These are phyloP conservation scores for Fraxinus albicans DNA, from an alignment of 305 asterid species.

Conservation along the genomic window DNA sequence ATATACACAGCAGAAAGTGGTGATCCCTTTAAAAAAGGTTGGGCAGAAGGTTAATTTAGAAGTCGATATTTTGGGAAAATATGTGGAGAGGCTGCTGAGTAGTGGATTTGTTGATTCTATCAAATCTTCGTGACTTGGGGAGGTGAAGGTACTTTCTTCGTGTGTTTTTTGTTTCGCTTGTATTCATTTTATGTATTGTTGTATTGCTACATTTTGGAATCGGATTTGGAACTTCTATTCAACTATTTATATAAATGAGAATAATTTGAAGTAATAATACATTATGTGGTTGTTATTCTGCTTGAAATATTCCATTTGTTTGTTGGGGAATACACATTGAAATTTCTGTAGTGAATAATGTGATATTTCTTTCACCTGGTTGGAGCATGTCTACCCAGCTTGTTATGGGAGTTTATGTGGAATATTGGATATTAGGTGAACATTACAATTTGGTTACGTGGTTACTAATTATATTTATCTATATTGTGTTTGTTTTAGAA, in stretches of 20 bases:
- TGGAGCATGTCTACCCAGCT: neutral
- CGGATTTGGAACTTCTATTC: neutral
- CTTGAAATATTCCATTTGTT: neutral
- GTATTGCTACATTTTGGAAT: neutral
- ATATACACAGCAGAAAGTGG: slow-evolving; percentile 75
- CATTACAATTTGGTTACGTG: neutral
- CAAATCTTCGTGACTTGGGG: slow-evolving; percentile 33
- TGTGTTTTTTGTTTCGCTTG: slow-evolving; percentile 8
- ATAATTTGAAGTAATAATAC: neutral
- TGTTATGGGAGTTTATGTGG: neutral
- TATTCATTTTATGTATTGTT: neutral
- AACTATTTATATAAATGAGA: neutral
- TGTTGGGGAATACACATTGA: neutral
- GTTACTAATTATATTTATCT: neutral
- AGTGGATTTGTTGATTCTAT: slow-evolving; percentile 59
- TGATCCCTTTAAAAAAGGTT: slow-evolving; percentile 71
- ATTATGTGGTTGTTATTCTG: neutral
- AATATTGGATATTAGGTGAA: neutral
- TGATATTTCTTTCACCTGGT: neutral
- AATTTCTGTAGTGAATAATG: neutral
- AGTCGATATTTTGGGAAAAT: slow-evolving; percentile 92
- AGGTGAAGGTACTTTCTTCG: slow-evolving; percentile 19
- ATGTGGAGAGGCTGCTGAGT: slow-evolving; percentile 80
- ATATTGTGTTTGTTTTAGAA: neutral
- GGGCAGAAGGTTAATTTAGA: slow-evolving; percentile 93